Base-by-base conservation (phyloP, 176 grass and related monocot genomes). In the Cocos nucifera region DNA sequence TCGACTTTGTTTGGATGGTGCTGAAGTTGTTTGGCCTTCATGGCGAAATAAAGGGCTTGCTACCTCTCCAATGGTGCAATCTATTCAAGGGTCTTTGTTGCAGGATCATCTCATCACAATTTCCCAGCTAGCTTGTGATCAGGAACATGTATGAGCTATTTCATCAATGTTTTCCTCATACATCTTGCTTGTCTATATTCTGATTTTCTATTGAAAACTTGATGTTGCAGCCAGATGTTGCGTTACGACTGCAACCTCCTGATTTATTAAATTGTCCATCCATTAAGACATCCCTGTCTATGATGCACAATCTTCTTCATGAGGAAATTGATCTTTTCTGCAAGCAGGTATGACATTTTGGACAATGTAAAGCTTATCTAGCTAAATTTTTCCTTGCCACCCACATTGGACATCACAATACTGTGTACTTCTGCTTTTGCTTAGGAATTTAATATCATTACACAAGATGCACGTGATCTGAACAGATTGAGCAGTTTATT, bases 1-100 rank as follows among this genome's bases (percentile, higher is more conserved):
- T 49, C 86, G 76, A 69, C 72, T 79, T 85, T 84, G 84, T 63
- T 80, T 97, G 73, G 92, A 91, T 85, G 87, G 92, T 54, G 84
- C 87, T 79, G 92, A 97, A 77, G 92, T 97, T 61, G 84, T 97
- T 66, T 97, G 92, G 92, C 83, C 92, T 74, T 80, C 78, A 74
- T 88, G 83, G 84, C 63, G 55, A 58, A 83, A 79, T 59, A 88
- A 93, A 77, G 84, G 74, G 1, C 67, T 66, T 62, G 22, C 77
- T 63, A 65, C 68, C 39, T 66, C 60, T 77, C 79, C 80, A 44
- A 63, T 97, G 70, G 85, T 82, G 73, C 80, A 81, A 77, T 79
- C 83, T 63, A 87, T 90, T 79, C 80, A 90, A 70, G 83, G 82
- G 69, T 73, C 91, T 63, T 83, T 91, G 54, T 85, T 90, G 73